These are phyloP conservation scores for Pseudonitzschia pungens DNA, from an alignment of 108 stramenopile genomes.

Conservation along the genomic window DNA sequence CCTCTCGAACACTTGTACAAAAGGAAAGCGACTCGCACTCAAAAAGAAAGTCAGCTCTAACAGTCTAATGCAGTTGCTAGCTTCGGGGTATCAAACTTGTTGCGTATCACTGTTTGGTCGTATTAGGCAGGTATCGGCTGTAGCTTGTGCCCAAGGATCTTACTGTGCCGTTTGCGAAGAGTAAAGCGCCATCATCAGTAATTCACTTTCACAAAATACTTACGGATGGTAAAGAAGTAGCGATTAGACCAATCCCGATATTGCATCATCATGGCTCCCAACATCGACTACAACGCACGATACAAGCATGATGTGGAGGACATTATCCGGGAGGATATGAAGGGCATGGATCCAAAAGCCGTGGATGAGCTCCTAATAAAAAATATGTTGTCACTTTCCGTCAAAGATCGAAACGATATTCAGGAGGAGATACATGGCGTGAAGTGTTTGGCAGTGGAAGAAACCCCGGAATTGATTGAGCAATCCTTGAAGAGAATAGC, in stretches of 20 bases:
- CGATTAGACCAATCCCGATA: background rate
- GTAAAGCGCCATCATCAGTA: no score
- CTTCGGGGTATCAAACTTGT: no score
- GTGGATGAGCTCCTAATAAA: background rate
- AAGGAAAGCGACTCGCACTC: no score
- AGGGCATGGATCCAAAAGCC: background rate
- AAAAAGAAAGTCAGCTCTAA: no score
- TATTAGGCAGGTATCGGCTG: no score
- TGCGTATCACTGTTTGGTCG: no score
- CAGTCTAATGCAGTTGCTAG: no score
- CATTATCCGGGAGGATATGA: background rate
- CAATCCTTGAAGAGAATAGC: background rate
- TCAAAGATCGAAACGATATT: constrained; percentile 13
- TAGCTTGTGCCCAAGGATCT: no score
- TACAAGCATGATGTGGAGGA: background rate
- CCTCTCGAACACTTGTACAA: no score
- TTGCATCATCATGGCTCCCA: background rate
- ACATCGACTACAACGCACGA: background rate
- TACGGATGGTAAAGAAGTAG: no score
- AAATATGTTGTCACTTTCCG: background rate
- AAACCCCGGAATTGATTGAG: constrained; percentile 1
- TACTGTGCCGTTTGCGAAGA: no score
- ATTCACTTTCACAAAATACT: no score
- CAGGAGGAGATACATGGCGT: constrained; percentile 15
- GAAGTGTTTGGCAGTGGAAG: background rate